Base-by-base conservation (phyloP, 176 grass and related monocot genomes). In the Lolium perenne region DNA sequence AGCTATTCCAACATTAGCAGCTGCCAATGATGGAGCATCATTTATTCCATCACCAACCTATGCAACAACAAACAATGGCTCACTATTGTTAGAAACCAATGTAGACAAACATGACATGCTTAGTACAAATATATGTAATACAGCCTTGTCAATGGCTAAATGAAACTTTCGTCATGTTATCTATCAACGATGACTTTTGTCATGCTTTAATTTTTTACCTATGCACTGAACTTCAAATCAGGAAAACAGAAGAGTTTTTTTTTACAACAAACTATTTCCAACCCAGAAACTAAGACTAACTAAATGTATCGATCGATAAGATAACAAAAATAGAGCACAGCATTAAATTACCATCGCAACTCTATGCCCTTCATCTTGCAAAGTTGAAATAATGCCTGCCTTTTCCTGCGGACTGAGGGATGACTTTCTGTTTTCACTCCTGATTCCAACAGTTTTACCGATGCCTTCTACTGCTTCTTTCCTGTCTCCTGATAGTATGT, bases 1-100 rank as follows among this genome's bases (percentile, higher is more conserved):
- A 48, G 95, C 95, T 87, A 98, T 86, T 91, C 95, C 95, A 66
- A 98, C 91, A 80, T 98, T 91, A 56, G 95, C 95, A 79, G 92
- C 87, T 64, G 95, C 95, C 79, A 98, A 91, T 71, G 95, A 95
- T 9, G 93, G 95, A 1, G 93, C 95, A 79, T 98, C 96, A 72
- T 98, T 98, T 88, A 98, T 98, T 46, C 96, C 93, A 66, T 98
- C 93, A 10, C 96, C 96, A 82, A 94, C 93, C 96, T 98, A 59
- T 43, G 77, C 66, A 89, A 74, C 51, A 82, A 16, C 21, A 77
- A 89, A 64, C 32, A 87, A 49, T 13, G 22, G 40, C 25, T 75
- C 38, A 35, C 14, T 8, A 2, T 51, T 14, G 10, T 90, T 50
- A 80, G 29, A 55, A 62, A 64, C n/a, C 2, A 13, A 58, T 65